Percentiles rank a stretch among this genome's conserved stretches.
Conservation (phyloP, 1,284 basidiomycete species). For the Rugiboletus extremiorientalis region DNA sequence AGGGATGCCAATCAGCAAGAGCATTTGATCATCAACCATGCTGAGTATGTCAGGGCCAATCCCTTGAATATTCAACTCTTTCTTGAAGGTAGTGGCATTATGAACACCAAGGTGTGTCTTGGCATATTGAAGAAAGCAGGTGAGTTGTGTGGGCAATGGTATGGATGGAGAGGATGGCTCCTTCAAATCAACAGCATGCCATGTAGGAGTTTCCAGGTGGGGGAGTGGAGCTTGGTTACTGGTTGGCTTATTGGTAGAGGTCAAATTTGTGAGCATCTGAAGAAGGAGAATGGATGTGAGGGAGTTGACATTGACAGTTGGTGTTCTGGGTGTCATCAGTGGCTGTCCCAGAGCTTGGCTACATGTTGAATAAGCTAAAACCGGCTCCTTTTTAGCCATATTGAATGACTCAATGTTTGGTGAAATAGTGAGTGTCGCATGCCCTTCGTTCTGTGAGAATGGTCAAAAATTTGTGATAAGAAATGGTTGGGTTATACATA, state of each 20-base stretch:
- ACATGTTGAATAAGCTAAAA: too few species aligned
- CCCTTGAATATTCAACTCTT: neutral
- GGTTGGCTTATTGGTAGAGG: neutral
- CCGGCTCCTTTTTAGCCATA: neutral
- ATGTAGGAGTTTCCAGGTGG: too few species aligned
- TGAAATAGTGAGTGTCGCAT: neutral
- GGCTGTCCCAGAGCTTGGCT: neutral
- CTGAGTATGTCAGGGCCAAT: constrained; percentile 17
- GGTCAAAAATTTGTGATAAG: neutral
- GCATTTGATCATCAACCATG: neutral
- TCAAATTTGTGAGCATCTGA: neutral
- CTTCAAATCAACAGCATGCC: too few species aligned
- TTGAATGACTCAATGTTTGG: constrained; percentile 4
- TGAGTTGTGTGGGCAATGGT: constrained; percentile 7
- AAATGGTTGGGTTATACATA: neutral
- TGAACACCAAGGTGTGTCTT: neutral
- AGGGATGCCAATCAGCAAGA: neutral
- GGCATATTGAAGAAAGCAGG: constrained; percentile 11
- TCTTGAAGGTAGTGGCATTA: neutral
- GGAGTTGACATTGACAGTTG: neutral
- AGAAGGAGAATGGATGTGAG: constrained; percentile 5
- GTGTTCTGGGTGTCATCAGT: too few species aligned
- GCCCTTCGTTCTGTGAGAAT: neutral
- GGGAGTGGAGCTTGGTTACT: neutral
- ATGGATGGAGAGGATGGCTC: neutral